Percentiles rank a stretch among this genome's conserved stretches.
phyloP scores from a whole-genome alignment of 2,329 filamentous ascomycete genomes.

The Teratosphaeria gauchensis region DNA sequence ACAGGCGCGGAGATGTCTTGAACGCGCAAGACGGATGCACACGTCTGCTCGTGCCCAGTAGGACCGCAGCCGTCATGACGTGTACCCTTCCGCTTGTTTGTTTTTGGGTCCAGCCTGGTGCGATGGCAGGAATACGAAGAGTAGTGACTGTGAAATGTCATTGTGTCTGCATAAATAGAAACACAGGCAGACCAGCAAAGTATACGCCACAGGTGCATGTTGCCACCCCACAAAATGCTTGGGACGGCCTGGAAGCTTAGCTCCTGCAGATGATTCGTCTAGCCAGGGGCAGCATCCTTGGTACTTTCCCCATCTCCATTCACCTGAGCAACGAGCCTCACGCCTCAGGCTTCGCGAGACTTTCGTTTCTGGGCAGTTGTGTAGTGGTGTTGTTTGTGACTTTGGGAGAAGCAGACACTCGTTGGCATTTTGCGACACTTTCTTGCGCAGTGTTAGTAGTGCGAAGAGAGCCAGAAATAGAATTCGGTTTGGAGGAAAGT shows the following conservation, averaged over 20 bases:
- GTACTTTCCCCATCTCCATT: neutral
- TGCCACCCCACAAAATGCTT: neutral
- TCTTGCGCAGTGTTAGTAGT: neutral
- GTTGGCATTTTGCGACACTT: neutral
- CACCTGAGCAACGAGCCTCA: neutral
- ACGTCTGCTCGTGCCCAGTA: neutral
- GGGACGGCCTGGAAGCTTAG: neutral
- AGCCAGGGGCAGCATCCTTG: neutral
- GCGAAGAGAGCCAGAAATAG: neutral
- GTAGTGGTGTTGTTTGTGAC: neutral
- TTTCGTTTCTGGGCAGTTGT: neutral
- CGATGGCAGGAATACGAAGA: neutral
- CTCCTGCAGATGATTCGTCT: neutral
- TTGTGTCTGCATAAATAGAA: neutral
- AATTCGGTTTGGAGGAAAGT: neutral
- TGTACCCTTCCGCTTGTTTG: neutral
- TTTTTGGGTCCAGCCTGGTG: neutral
- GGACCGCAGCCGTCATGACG: neutral
- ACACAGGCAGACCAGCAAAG: neutral
- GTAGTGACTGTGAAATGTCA: neutral
- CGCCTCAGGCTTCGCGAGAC: neutral
- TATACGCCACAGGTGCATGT: neutral
- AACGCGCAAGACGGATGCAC: neutral
- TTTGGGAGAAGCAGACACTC: neutral
- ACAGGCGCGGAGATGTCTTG: neutral